Base-by-base conservation (phyloP, 192 early-diverging fungal species). In the Pilaira anomala region DNA sequence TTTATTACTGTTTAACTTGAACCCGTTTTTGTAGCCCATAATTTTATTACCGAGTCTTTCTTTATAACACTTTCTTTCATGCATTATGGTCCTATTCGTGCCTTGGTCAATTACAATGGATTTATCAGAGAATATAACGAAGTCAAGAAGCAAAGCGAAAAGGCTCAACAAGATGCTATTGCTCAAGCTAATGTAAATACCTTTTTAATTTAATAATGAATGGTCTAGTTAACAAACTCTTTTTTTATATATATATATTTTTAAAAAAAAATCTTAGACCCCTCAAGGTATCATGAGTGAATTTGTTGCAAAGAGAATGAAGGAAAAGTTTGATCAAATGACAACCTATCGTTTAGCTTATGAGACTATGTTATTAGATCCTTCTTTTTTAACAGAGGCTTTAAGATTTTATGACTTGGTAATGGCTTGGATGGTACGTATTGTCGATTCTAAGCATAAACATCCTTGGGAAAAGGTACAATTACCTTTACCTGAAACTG, bases 31-130 rank as follows among this genome's bases (percentile, higher is more conserved):
- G n/a, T 72, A 69, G 49, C 78, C 18, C 67, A 82, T 29, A 90
- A 93, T 65, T 98, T 98, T 67, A 91, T 97, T 39, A 84, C 94
- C 2, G 93, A 97, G 62, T 80, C 91, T 18, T 97, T 98, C 72
- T 92, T 88, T 60, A 63, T 94, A 6, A 87, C 94, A 0, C 72
- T 96, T 11, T 77, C 80, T 12, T 78, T 88, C 7, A 78, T 90
- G 50, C 97, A 97, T 67, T 84, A 90, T 45, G 93, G 94, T 11
- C 76, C 89, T 14, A 78, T 96, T 26, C 81, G 86, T 54, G 86
- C 79, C 14, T 80, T 90, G 57, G 79, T 85, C 2, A 82, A 82
- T 30, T 96, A 87, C 58, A 79, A 83, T 52, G 74, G 80, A 2
- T 75, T 89, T 33, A 73, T 85, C 7, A 90, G 87, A 71, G 83